Conservation (phyloP, 2,329 filamentous ascomycete species). For the Xylariaceae sp. region DNA sequence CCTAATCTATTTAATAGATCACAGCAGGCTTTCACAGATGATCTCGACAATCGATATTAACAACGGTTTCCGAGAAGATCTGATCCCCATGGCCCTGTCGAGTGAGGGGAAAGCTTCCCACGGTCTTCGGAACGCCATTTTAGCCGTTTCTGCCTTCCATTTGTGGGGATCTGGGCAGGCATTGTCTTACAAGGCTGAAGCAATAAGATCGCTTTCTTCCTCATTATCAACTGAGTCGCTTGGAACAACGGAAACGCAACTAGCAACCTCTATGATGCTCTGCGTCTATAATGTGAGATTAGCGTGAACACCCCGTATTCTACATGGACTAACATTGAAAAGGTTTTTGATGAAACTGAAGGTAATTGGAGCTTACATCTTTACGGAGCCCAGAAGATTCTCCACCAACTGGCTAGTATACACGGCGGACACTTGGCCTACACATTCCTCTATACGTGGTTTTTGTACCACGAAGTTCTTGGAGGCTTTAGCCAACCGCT, state of each 20-base stretch:
- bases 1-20: constrained; percentile 43
- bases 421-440: constrained; percentile 41
- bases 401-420: constrained; percentile 38
- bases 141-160: constrained; percentile 54
- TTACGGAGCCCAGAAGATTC: constrained; percentile 50
- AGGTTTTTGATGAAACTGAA: constrained; percentile 58
- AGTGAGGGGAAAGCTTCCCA: constrained; percentile 43
- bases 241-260: constrained; percentile 47
- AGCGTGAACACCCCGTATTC: not conserved
- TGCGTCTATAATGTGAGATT: constrained; percentile 55
- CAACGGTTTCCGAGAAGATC: constrained; percentile 54
- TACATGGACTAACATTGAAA: not conserved
- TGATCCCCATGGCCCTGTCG: constrained; percentile 54
- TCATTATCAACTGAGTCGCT: constrained; percentile 44
- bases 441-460: constrained; percentile 54
- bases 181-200: constrained; percentile 50
- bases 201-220: constrained; percentile 48
- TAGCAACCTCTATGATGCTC: constrained; percentile 58
- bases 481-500: constrained; percentile 51
- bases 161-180: constrained; percentile 48
- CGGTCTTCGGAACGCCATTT: constrained; percentile 52
- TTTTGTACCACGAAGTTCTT: constrained; percentile 55
- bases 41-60: constrained; percentile 54
- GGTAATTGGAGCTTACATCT: constrained; percentile 55
- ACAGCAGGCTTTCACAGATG: constrained; percentile 50